Conservation (phyloP, 164 flowering plant genomes). For the Vitis riparia region DNA sequence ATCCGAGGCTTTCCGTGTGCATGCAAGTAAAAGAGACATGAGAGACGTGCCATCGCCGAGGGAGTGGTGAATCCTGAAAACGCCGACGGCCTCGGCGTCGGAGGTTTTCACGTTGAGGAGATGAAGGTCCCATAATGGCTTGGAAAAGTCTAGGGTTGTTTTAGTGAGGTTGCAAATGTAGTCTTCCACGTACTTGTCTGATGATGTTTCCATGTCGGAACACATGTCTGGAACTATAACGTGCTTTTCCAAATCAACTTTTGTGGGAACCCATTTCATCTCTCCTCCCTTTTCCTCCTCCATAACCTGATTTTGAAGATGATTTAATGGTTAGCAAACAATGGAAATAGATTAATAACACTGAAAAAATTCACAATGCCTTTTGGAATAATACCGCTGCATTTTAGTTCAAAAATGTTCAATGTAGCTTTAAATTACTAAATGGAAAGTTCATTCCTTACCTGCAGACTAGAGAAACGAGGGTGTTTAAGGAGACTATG, state of each 20-base stretch:
- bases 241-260: constrained; percentile 47
- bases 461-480: constrained; percentile 57
- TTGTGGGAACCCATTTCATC: constrained; percentile 46
- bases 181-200: constrained; percentile 53
- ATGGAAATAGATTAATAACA: no score
- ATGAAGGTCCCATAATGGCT: constrained; percentile 73
- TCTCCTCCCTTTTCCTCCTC: constrained; percentile 23
- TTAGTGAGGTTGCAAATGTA: constrained; percentile 40
- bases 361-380: no score
- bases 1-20: constrained; percentile 43
- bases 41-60: constrained; percentile 74
- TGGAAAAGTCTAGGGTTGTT: constrained; percentile 41
- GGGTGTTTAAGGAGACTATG: constrained; percentile 37
- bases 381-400: no score
- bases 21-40: constrained; percentile 54
- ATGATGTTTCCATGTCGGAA: constrained; percentile 18
- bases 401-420: no score
- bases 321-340: no score
- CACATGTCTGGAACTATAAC: constrained; percentile 38
- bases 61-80: constrained; percentile 66
- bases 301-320: constrained; percentile 25
- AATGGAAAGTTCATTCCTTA: neutral
- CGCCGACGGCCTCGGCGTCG: constrained; percentile 39
- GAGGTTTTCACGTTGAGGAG: constrained; percentile 52
- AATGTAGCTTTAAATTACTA: no score